These are phyloP conservation scores for Colletotrichum sp. DNA, from an alignment of 2,329 filamentous ascomycete species.

Conservation along the genomic window DNA sequence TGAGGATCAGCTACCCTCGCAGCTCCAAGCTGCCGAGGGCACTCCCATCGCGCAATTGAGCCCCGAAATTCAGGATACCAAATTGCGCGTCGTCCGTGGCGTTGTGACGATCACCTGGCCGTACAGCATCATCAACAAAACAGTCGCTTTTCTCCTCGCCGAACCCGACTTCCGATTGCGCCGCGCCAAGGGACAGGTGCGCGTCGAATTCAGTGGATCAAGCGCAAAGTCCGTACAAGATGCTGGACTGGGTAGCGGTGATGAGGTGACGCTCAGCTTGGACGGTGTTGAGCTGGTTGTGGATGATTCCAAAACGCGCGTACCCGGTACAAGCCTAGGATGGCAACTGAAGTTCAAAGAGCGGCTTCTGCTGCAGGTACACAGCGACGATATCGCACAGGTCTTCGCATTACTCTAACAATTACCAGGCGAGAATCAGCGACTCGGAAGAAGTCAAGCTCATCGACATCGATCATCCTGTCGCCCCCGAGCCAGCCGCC, in stretches of 20 bases:
- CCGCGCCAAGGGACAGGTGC: constrained; percentile 78
- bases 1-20: constrained; percentile 11
- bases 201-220: constrained; percentile 74
- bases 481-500: constrained; percentile 19
- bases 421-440: constrained; percentile 44
- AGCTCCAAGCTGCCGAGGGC: constrained; percentile 17
- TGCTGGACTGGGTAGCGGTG: constrained; percentile 76
- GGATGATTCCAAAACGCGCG: constrained; percentile 50
- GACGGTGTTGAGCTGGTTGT: constrained; percentile 71
- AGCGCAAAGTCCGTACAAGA: constrained; percentile 73
- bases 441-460: constrained; percentile 52
- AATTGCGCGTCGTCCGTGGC: constrained; percentile 63
- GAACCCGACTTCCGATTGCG: constrained; percentile 86
- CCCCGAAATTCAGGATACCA: constrained; percentile 49
- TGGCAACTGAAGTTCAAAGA: constrained; percentile 64
- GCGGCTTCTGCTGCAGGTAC: constrained; percentile 53
- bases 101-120: constrained; percentile 90
- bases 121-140: constrained; percentile 78
- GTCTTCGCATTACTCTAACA: constrained; percentile 4
- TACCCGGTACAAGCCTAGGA: constrained; percentile 57
- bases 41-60: constrained; percentile 62
- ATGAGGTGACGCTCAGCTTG: constrained; percentile 73
- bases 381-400: neutral
- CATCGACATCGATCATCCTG: constrained; percentile 59
- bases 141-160: constrained; percentile 79